Percentiles rank a stretch among this genome's conserved stretches.
These are phyloP conservation scores for Fusarium longipes DNA, from an alignment of 2,329 filamentous ascomycete species.

Conservation along the genomic window DNA sequence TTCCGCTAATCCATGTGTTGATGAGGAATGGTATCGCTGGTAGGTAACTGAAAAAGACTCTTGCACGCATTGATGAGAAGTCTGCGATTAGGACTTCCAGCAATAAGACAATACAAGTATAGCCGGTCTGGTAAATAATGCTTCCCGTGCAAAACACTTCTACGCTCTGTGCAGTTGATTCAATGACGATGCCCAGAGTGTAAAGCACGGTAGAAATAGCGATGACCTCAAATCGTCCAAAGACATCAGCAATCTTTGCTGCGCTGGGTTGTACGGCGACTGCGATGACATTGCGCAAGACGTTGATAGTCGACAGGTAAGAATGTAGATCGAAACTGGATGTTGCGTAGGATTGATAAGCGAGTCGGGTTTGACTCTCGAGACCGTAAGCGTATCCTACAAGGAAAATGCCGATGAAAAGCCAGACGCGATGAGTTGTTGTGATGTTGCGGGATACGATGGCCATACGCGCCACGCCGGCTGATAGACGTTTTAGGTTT, in stretches of 20 bases:
- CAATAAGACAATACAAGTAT: constrained; percentile 66
- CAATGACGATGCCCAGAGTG: constrained; percentile 63
- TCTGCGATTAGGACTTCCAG: constrained; percentile 72
- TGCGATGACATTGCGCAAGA: constrained; percentile 68
- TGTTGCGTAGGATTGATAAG: constrained; percentile 67
- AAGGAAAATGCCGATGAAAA: constrained; percentile 69
- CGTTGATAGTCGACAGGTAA: constrained; percentile 67
- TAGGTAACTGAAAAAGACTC: constrained; percentile 72
- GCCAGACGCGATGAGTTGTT: constrained; percentile 57
- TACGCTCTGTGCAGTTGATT: constrained; percentile 61
- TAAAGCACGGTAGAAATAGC: constrained; percentile 67
- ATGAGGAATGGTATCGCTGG: constrained; percentile 68
- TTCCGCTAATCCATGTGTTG: constrained; percentile 73
- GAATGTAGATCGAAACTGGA: constrained; percentile 64
- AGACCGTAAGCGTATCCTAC: constrained; percentile 70
- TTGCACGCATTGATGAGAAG: constrained; percentile 67
- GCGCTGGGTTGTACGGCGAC: constrained; percentile 68
- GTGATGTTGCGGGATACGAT: constrained; percentile 60
- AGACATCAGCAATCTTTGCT: constrained; percentile 71
- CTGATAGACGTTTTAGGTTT: constrained; percentile 28
- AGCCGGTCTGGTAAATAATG: constrained; percentile 68
- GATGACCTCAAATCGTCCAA: constrained; percentile 70
- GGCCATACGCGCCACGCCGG: constrained; percentile 65
- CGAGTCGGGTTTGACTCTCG: constrained; percentile 62
- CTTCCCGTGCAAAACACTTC: constrained; percentile 64